phyloP scores from a whole-genome alignment of 1,284 basidiomycete genomes.

The Pisolithus thermaeus region DNA sequence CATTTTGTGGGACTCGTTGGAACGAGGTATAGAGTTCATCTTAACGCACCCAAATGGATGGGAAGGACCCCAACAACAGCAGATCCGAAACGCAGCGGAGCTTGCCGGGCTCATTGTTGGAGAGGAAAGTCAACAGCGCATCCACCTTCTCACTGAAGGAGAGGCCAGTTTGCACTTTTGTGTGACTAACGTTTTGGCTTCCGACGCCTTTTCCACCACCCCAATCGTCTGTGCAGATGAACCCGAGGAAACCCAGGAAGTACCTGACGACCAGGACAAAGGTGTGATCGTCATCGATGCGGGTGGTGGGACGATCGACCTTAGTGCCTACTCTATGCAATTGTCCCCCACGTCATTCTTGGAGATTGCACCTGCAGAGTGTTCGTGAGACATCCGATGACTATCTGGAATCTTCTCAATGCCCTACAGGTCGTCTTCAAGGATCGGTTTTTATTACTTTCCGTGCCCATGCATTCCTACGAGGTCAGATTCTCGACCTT shows the following conservation, averaged over 20 bases:
- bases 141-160: slow-evolving; percentile 44
- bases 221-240: slow-evolving; percentile 12
- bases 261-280: slow-evolving; percentile 12
- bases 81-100: slow-evolving; percentile 33
- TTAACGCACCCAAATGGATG: slow-evolving; percentile 39
- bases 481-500: slow-evolving; percentile 27
- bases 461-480: slow-evolving; percentile 32
- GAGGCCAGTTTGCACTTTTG: slow-evolving; percentile 46
- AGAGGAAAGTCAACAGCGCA: slow-evolving; percentile 24
- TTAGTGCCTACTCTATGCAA: slow-evolving; percentile 38
- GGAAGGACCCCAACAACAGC: slow-evolving; percentile 34
- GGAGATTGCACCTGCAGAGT: slow-evolving; percentile 33
- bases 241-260: slow-evolving; percentile 6
- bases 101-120: slow-evolving; percentile 23
- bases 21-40: slow-evolving; percentile 28
- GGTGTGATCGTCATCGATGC: slow-evolving; percentile 50
- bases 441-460: slow-evolving; percentile 36
- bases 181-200: slow-evolving; percentile 30
- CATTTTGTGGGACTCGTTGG: slow-evolving; percentile 29
- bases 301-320: slow-evolving; percentile 49
- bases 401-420: background rate
- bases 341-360: slow-evolving; percentile 21
- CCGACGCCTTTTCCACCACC: slow-evolving; percentile 24
- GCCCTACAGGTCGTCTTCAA: slow-evolving; percentile 22
- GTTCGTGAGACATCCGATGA: slow-evolving; percentile 19